Evolutionary conservation across 179 eudicot species (phyloP).

Genomic region (Actinidia polygama): DNA sequence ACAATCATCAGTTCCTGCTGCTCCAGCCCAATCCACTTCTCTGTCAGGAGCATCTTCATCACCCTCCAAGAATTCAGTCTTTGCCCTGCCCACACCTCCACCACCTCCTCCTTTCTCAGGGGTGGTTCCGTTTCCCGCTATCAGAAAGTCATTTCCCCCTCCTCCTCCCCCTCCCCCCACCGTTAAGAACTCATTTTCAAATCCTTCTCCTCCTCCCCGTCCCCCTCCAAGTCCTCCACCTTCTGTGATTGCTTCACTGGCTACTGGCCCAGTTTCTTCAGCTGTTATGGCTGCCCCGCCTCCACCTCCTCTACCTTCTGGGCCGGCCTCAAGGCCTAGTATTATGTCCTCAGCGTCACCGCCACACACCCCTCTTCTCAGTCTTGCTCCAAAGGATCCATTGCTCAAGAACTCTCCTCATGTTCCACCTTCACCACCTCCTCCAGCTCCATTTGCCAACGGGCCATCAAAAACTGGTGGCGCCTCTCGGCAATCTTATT

Average conservation of each 20-base stretch:
- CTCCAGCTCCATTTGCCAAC: constrained; percentile 45
- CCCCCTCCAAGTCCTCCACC: constrained; percentile 30
- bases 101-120: constrained; percentile 28
- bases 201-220: constrained; percentile 31
- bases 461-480: constrained; percentile 41
- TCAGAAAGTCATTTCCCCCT: constrained; percentile 4
- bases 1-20: constrained; percentile 26
- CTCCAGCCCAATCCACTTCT: constrained; percentile 15
- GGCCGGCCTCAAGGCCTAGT: constrained; percentile 27
- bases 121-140: constrained; percentile 22
- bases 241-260: constrained; percentile 16
- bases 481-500: constrained; percentile 34
- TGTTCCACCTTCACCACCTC: constrained; percentile 62
- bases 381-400: constrained; percentile 19
- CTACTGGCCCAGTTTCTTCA: not conserved
- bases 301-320: constrained; percentile 42
- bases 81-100: constrained; percentile 32
- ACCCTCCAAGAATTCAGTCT: not conserved
- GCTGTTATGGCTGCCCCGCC: constrained; percentile 8
- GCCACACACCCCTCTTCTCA: constrained; percentile 48
- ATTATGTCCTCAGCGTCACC: constrained; percentile 21
- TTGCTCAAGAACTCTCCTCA: constrained; percentile 29
- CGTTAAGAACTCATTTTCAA: constrained; percentile 12
- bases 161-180: constrained; percentile 27
- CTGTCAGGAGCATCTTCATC: constrained; percentile 16